phyloP scores from a whole-genome alignment of 2,329 filamentous ascomycete genomes.

The Tolypocladium ovalisporum region DNA sequence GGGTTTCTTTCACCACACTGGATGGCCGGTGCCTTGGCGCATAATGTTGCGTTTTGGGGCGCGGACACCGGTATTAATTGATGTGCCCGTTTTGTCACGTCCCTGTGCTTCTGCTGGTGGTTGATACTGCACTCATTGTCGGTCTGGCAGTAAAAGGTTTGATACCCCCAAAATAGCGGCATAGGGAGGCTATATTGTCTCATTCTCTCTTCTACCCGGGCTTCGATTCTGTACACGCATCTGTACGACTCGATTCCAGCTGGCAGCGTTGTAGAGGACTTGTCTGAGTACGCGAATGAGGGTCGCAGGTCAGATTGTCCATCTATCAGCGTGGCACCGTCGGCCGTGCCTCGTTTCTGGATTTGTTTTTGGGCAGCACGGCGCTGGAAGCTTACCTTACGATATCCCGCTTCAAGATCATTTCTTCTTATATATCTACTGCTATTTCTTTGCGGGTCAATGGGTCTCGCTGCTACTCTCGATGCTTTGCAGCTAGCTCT shows the following conservation, averaged over 20 bases:
- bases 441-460: not conserved
- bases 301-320: not conserved
- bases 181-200: constrained; percentile 10
- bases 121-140: constrained; percentile 11
- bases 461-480: not conserved
- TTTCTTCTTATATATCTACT: not conserved
- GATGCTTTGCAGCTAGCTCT: constrained; percentile 2
- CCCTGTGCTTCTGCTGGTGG: constrained; percentile 14
- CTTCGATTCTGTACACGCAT: not conserved
- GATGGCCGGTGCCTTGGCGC: constrained; percentile 2
- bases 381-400: not conserved
- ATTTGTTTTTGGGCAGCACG: not conserved
- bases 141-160: constrained; percentile 14
- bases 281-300: not conserved
- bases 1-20: constrained; percentile 13
- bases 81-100: constrained; percentile 2
- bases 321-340: not conserved
- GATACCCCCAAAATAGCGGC: constrained; percentile 24
- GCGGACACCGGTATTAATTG: not conserved
- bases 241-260: not conserved
- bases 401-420: not conserved
- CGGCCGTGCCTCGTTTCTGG: not conserved
- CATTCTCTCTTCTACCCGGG: not conserved
- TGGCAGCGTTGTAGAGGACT: constrained; percentile 1
- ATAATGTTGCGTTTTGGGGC: constrained; percentile 8